Conservation (phyloP, 345 rosid genomes). For the Arabidopsis suecica region DNA sequence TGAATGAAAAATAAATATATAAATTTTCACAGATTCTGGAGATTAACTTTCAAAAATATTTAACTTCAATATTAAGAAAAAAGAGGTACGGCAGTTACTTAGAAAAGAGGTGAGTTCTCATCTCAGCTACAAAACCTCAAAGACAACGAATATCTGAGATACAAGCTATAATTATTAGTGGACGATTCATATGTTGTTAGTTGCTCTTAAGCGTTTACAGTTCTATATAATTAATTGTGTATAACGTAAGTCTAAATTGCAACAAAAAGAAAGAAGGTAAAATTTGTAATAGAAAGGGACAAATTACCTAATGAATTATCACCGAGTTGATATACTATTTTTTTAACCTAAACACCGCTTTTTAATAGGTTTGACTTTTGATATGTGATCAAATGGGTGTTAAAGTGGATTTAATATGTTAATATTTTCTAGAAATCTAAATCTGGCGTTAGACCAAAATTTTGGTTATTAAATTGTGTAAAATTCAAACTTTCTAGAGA, state of each 20-base stretch:
- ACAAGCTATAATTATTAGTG: conserved; percentile 3
- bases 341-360: conserved; percentile 12
- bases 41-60: too few species aligned
- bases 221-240: neutral
- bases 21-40: neutral
- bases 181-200: neutral
- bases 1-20: neutral
- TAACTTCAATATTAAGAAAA: too few species aligned
- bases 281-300: conserved; percentile 9
- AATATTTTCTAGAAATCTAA: neutral
- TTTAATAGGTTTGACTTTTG: conserved; percentile 16
- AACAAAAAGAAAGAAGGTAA: neutral
- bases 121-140: neutral
- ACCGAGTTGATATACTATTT: neutral
- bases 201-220: neutral
- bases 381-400: conserved; percentile 7
- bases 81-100: too few species aligned
- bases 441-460: neutral
- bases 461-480: neutral
- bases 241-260: neutral
- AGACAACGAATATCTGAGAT: neutral
- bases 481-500: conserved; percentile 4
- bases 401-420: neutral
- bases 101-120: neutral
- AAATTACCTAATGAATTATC: neutral